Evolutionary conservation across 2,329 filamentous ascomycete genomes (phyloP), one percentile per base, ranked within the genome.

Genomic region (Ophidiomyces ophidiicola): DNA sequence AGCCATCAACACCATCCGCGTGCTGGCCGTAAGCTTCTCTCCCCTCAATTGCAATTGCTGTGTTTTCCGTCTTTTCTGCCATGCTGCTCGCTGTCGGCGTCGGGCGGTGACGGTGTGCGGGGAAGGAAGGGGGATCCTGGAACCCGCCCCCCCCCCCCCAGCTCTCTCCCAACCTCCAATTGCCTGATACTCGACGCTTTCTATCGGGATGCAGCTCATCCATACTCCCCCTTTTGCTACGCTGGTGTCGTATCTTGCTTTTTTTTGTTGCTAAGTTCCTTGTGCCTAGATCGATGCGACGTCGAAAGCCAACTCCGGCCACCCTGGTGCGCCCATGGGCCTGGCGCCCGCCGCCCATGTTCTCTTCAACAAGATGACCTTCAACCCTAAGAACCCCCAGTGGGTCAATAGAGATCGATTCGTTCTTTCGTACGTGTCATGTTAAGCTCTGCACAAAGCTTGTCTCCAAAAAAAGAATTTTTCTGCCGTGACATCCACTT

Each of bases 351-450:
- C 87, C 59, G 80, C 90, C 65, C 90, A 96, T 74, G 85, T 96
- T 58, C 78, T 98, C 50, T 98, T 84, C 72, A 93, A 94, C 78
- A 92, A 90, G 68, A 85, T 98, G 85, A 92, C 70, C 64, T 98
- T 94, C 77, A 98, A 96, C 80, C 90, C 90, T 57, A 92, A 94
- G 80, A 94, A 94, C 77, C 84, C 90, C 55, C 74, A 85, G 50
- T 98, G 87, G 87, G 59, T 90, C 56, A 96, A 96, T 78, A 81
- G 90, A 60, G 90, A 98, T 69, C 82, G 90, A 65, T 98, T 98
- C 61, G 86, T 98, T 47, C 86, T 98, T 63, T 98, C 90, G 87
- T 94, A 76, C 76, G 87, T 81, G 14, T 31, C 30, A 35, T 20
- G 12, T 10, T 6, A 8, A 3, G 15, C 34, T 7, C 36, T 10